These are phyloP conservation scores for Clarireedia paspali DNA, from an alignment of 2,329 filamentous ascomycete species.

Conservation along the genomic window DNA sequence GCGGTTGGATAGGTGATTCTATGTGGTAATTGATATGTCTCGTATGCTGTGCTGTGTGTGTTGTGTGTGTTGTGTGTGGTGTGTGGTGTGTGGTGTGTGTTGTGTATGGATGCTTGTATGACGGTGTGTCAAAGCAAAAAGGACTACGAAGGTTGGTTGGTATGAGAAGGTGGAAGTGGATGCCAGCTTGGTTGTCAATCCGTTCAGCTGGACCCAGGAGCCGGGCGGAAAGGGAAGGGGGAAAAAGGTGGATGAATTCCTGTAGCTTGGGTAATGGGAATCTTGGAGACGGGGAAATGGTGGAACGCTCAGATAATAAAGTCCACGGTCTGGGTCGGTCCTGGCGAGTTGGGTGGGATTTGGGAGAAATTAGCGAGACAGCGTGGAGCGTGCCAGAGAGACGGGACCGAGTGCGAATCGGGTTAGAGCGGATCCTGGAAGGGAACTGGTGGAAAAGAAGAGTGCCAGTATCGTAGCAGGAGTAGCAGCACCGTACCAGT, in stretches of 20 bases:
- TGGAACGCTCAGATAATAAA: no score
- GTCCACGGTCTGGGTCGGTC: no score
- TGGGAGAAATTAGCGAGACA: constrained; percentile 8
- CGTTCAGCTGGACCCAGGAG: neutral
- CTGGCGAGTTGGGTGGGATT: neutral
- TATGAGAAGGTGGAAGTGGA: neutral
- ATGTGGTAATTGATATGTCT: neutral
- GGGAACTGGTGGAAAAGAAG: neutral
- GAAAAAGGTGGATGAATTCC: no score
- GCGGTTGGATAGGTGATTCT: neutral
- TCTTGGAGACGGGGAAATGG: no score
- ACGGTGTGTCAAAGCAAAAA: neutral
- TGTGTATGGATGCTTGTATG: constrained; percentile 1
- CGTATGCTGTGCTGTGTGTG: neutral
- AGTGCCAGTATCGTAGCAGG: no score
- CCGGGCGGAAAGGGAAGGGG: neutral
- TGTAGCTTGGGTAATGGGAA: no score
- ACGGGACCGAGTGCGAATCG: neutral
- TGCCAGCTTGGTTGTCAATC: neutral
- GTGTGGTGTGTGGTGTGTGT: neutral
- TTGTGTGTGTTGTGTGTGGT: neutral
- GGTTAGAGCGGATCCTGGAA: neutral
- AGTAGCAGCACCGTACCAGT: neutral
- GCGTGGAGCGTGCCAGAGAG: constrained; percentile 5
- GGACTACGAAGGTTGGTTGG: neutral